A percentile compares a stretch with the other conserved stretches of the same genome.
These are phyloP conservation scores for Yamadazyma diospyri DNA, from an alignment of 1,139 yeast species.

Conservation along the genomic window DNA sequence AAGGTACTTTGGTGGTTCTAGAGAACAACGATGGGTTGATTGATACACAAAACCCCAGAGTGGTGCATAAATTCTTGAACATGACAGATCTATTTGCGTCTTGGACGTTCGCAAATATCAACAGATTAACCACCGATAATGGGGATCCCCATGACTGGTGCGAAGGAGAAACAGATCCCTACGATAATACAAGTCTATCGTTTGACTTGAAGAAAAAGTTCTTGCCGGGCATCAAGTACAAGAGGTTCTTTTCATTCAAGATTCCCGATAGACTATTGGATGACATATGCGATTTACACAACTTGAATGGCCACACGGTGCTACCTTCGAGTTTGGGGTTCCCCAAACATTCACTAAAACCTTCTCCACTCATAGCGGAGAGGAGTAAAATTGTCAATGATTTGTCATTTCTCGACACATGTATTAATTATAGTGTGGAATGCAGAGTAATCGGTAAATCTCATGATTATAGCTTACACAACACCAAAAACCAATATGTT, in stretches of 20 bases:
- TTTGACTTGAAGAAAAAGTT: slow-evolving; percentile 37
- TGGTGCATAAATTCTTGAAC: slow-evolving; percentile 35
- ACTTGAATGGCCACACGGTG: slow-evolving; percentile 32
- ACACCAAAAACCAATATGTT: slow-evolving; percentile 31
- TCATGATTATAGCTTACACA: slow-evolving; percentile 26
- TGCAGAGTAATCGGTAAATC: slow-evolving; percentile 45
- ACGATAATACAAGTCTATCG: slow-evolving; percentile 35
- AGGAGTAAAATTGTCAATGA: slow-evolving; percentile 25
- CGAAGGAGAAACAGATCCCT: slow-evolving; percentile 45
- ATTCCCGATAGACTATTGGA: slow-evolving; percentile 42
- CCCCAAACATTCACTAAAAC: slow-evolving; percentile 21
- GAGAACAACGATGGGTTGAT: slow-evolving; percentile 27
- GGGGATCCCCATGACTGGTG: slow-evolving; percentile 53
- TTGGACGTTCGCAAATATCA: slow-evolving; percentile 47
- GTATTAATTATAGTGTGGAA: slow-evolving; percentile 35
- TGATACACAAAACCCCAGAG: slow-evolving; percentile 24
- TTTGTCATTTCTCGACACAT: slow-evolving; percentile 37
- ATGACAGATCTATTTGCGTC: slow-evolving; percentile 47
- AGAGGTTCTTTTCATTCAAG: slow-evolving; percentile 41
- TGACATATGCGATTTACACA: slow-evolving; percentile 38
- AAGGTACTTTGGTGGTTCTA: slow-evolving; percentile 30
- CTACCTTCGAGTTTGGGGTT: slow-evolving; percentile 40
- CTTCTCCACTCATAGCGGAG: slow-evolving; percentile 22
- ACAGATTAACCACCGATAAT: slow-evolving; percentile 40
- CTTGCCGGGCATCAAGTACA: slow-evolving; percentile 38